These are phyloP conservation scores for Fraxinus floribunda DNA, from an alignment of 305 asterid species.

Conservation along the genomic window DNA sequence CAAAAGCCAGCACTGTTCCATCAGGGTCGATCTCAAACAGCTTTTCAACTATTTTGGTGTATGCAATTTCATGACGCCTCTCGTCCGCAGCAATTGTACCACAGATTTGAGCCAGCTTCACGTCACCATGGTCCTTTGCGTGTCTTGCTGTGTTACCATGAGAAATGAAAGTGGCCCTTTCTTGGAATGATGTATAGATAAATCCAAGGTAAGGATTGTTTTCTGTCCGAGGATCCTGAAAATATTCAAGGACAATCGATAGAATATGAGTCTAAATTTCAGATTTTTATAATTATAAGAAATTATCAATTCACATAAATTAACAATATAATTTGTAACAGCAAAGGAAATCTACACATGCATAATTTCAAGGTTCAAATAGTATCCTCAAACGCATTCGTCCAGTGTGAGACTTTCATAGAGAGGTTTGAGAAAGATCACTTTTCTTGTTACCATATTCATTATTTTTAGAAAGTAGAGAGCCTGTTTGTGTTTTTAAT, in stretches of 20 bases:
- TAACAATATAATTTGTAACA: neutral
- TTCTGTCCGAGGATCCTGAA: slow-evolving; percentile 56
- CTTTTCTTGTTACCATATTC: neutral
- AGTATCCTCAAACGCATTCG: neutral
- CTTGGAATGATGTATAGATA: slow-evolving; percentile 71
- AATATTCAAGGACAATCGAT: neutral
- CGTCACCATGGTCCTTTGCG: slow-evolving; percentile 56
- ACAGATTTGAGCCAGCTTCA: slow-evolving; percentile 60
- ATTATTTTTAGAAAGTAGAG: neutral
- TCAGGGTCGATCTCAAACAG: slow-evolving; percentile 65
- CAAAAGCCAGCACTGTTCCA: slow-evolving; percentile 56
- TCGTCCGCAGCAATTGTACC: slow-evolving; percentile 62
- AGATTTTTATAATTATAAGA: neutral
- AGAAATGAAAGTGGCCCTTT: slow-evolving; percentile 61
- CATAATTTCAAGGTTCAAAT: neutral
- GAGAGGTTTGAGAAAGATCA: neutral
- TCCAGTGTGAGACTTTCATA: neutral
- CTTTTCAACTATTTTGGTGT: slow-evolving; percentile 62
- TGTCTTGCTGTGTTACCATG: slow-evolving; percentile 69
- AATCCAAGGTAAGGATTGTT: slow-evolving; percentile 65
- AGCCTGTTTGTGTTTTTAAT: neutral
- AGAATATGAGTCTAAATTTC: neutral
- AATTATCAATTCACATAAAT: neutral
- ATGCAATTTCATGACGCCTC: slow-evolving; percentile 69
- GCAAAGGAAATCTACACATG: neutral